Base-by-base conservation (phyloP, 805 yeast species). In the Candida andamanensis region DNA sequence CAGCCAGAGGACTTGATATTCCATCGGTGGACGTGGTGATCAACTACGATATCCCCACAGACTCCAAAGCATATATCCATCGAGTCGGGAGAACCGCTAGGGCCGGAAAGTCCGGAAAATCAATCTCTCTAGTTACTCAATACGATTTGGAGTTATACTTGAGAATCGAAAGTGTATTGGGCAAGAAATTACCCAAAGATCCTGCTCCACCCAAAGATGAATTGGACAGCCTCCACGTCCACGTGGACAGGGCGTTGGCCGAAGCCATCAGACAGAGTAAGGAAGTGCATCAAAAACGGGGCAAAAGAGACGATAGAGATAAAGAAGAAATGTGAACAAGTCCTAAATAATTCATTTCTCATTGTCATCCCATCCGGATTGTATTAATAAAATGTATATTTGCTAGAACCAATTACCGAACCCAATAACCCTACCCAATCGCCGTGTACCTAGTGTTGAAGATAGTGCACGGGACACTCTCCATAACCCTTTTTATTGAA, bases 31-130 rank as follows among this genome's bases (percentile, higher is more conserved):
- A 81, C 50, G 59, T 81, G 37, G 92, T 83, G 23, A 64, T 83
- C 27, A 83, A 83, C 52, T 83, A 78, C 46, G 92, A 83, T 52
- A 76, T 83, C 32, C 92, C 94, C 17, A 79, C 85, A 15, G 92
- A 83, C 51, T 83, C 90, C 4, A 85, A 83, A 54, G 85, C 87
- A 8, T 83, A 80, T 49, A 79, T 83, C 44, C 94, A 83, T 55
- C 68, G 95, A 59, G 96, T 89, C 20, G 97, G 97, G 36, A 80
- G 97, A 67, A 87, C 96, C 20, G 96, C 97, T 2, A 80, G 96
- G 58, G 95, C 95, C 1, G 95, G 95, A 13, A 73, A 87, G 46
- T 76, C 90, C 0, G 95, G 95, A 29, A 83, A 80, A 53, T 84
- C 95, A 3, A 69, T 89, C 12, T 82, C 95, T 2, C 63, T 89